phyloP scores from a whole-genome alignment of 331 rosid genomes.

The Malus hybrid region DNA sequence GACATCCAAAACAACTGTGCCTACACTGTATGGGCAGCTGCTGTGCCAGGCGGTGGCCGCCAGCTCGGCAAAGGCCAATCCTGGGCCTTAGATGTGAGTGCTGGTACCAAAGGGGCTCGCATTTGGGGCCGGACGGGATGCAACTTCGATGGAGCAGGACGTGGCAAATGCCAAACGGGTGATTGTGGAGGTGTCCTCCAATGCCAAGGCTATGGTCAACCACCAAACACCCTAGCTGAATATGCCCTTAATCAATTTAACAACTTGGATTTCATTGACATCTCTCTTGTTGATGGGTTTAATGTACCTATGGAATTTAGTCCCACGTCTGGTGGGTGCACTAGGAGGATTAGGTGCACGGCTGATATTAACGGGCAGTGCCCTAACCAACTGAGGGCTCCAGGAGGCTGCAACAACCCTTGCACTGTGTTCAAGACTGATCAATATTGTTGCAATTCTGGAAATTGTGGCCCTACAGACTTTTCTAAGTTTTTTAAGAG shows the following conservation, averaged over 20 bases:
- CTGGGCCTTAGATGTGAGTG: not conserved
- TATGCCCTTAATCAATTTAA: not conserved
- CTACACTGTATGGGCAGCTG: not conserved
- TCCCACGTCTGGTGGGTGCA: not conserved
- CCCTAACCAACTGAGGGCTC: not conserved
- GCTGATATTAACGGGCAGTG: not conserved
- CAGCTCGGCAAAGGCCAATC: not conserved
- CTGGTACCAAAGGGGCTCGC: not conserved
- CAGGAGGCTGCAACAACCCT: constrained; percentile 11
- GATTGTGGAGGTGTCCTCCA: constrained; percentile 5
- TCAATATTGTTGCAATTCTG: not conserved
- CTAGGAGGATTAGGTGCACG: not conserved
- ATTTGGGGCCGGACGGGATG: not conserved
- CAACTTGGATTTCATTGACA: constrained; percentile 11
- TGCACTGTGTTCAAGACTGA: not conserved
- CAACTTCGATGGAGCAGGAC: not conserved
- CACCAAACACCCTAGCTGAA: constrained; percentile 12
- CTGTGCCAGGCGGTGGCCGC: not conserved
- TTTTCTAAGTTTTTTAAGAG: not conserved
- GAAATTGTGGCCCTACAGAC: not conserved
- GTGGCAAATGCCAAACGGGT: not conserved
- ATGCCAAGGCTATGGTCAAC: not conserved
- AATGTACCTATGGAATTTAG: constrained; percentile 10
- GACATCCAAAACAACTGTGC: not conserved
- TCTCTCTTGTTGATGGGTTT: not conserved